Percentiles rank a stretch among this genome's conserved stretches.
These are phyloP conservation scores for Ananas comosus DNA, from an alignment of 176 grass and related monocot genomes.

Conservation along the genomic window DNA sequence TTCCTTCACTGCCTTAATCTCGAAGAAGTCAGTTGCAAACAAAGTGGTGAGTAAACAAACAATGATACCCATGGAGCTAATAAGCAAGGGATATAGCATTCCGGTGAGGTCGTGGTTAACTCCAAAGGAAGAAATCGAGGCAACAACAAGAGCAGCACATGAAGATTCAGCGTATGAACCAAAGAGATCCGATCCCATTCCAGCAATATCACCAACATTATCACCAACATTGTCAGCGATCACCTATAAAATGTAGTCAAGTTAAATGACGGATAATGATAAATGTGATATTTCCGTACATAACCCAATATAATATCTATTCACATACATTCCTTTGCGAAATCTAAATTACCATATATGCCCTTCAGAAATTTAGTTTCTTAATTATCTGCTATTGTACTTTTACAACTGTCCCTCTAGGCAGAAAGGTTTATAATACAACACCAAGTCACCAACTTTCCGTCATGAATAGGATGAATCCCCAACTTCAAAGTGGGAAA, in stretches of 20 bases:
- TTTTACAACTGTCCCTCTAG: no score
- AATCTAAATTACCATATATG: no score
- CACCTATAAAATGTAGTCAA: conserved; percentile 23
- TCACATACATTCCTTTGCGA: no score
- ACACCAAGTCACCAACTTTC: no score
- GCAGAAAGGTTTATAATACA: not conserved
- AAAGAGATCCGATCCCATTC: conserved; percentile 58
- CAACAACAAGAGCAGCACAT: conserved; percentile 16
- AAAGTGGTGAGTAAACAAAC: conserved; percentile 24
- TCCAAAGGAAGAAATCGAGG: conserved; percentile 22
- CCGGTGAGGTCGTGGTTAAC: conserved; percentile 6
- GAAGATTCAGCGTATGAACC: conserved; percentile 25
- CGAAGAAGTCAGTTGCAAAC: conserved; percentile 20
- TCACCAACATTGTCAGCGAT: conserved; percentile 64
- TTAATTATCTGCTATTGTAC: no score
- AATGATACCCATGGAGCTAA: conserved; percentile 20
- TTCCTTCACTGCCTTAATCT: conserved; percentile 15
- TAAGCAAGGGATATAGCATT: conserved; percentile 17
- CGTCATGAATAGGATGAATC: not conserved
- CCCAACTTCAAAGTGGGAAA: no score
- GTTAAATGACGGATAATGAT: not conserved
- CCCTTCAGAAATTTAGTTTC: no score
- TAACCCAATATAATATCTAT: no score
- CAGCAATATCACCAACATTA: conserved; percentile 65
- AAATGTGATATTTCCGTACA: not conserved